These are phyloP conservation scores for Dipteronia dyeriana DNA, from an alignment of 345 rosid species.

Conservation along the genomic window DNA sequence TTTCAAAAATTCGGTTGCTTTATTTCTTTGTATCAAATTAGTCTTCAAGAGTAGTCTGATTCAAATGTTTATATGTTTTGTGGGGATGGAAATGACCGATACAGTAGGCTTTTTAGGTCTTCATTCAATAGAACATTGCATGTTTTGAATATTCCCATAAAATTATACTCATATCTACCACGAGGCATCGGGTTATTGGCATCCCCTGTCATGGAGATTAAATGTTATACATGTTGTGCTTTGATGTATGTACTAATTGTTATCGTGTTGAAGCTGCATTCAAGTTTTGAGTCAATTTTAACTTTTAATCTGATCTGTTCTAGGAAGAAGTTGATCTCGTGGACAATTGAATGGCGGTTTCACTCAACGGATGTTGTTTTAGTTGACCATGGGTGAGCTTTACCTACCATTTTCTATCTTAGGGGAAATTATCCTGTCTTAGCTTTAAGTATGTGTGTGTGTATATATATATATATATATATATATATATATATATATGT, in stretches of 20 bases:
- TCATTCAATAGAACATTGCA: too few species aligned
- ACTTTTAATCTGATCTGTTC: slow-evolving; percentile 23
- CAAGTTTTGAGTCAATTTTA: neutral
- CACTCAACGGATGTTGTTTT: slow-evolving; percentile 65
- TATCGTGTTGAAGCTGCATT: neutral
- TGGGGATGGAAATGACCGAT: too few species aligned
- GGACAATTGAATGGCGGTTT: slow-evolving; percentile 96
- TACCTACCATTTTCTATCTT: slow-evolving; percentile 5
- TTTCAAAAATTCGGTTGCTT: too few species aligned
- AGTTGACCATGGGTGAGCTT: slow-evolving; percentile 66
- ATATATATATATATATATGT: neutral
- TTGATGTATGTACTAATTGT: neutral
- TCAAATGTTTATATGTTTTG: too few species aligned
- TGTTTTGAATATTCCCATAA: too few species aligned
- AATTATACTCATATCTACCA: neutral
- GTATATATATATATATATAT: too few species aligned
- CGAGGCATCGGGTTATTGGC: neutral
- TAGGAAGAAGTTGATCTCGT: slow-evolving; percentile 67
- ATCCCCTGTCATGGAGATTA: neutral
- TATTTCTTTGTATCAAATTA: too few species aligned
- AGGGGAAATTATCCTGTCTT: neutral
- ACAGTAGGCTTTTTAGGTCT: too few species aligned
- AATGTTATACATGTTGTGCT: neutral
- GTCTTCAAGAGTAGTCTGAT: too few species aligned
- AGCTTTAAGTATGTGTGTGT: neutral